Evolutionary conservation across 2,329 filamentous ascomycete genomes (phyloP).

Genomic region (Colletotrichum simmondsii): DNA sequence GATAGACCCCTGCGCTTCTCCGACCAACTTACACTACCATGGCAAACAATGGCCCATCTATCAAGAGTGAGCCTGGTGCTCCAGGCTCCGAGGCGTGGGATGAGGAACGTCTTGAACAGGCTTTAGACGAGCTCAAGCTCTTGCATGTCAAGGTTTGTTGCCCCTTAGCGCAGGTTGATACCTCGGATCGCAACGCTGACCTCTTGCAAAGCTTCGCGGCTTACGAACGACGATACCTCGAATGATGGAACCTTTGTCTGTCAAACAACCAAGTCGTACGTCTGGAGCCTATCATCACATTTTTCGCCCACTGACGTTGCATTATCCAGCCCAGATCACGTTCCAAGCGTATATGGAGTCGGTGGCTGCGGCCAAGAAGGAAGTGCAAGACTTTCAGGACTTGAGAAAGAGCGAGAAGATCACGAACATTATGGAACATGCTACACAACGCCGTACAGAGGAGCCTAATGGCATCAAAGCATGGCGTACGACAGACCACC

Average conservation of each 20-base stretch:
- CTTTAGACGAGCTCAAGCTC: constrained; percentile 62
- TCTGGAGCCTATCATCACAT: constrained; percentile 10
- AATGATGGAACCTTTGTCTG: constrained; percentile 62
- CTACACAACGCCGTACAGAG: constrained; percentile 62
- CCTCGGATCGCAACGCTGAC: constrained; percentile 15
- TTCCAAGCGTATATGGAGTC: constrained; percentile 60
- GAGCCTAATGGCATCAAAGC: constrained; percentile 67
- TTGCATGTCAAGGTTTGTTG: constrained; percentile 63
- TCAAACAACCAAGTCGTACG: constrained; percentile 63
- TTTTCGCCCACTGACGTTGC: constrained; percentile 34
- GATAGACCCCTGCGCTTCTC: background rate
- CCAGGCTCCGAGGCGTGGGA: constrained; percentile 51
- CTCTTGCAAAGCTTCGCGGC: constrained; percentile 51
- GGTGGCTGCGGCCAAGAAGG: constrained; percentile 56
- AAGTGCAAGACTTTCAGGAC: constrained; percentile 63
- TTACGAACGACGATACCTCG: constrained; percentile 61
- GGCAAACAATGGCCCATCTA: constrained; percentile 28
- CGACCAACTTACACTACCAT: constrained; percentile 13
- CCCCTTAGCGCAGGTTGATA: background rate
- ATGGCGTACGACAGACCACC: constrained; percentile 69
- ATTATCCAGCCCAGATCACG: constrained; percentile 58
- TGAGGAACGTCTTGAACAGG: constrained; percentile 61
- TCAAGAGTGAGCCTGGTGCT: constrained; percentile 13
- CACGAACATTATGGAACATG: constrained; percentile 62
- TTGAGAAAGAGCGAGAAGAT: constrained; percentile 59